A percentile compares a stretch with the other conserved stretches of the same genome.
These are phyloP conservation scores for Kondoa subrosea DNA, from an alignment of 768 basidiomycete species.

Conservation along the genomic window DNA sequence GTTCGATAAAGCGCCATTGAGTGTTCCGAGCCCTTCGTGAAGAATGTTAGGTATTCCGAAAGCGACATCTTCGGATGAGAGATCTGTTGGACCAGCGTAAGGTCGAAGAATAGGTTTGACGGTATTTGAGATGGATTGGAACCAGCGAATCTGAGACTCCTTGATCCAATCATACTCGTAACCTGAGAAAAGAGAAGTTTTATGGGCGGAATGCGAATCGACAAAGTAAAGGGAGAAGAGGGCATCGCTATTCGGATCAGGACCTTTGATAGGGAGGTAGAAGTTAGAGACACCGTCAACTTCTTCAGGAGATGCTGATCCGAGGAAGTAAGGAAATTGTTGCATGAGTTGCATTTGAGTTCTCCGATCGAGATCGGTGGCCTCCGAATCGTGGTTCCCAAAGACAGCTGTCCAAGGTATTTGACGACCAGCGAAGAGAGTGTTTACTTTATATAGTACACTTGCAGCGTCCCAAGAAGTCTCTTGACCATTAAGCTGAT, in stretches of 20 bases:
- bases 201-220: slow-evolving; percentile 23
- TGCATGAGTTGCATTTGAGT: slow-evolving; percentile 53
- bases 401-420: slow-evolving; percentile 87
- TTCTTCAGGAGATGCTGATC: slow-evolving; percentile 39
- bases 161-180: slow-evolving; percentile 25
- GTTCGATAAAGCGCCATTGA: no score
- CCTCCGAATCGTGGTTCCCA: slow-evolving; percentile 83
- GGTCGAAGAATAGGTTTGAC: slow-evolving; percentile 17
- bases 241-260: slow-evolving; percentile 9
- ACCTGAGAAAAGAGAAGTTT: slow-evolving; percentile 1
- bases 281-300: slow-evolving; percentile 88
- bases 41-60: slow-evolving; percentile 3
- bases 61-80: slow-evolving; percentile 9
- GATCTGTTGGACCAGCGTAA: slow-evolving; percentile 9
- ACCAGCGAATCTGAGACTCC: slow-evolving; percentile 27
- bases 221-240: slow-evolving; percentile 29
- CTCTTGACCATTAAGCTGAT: slow-evolving; percentile 81
- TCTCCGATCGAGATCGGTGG: slow-evolving; percentile 42
- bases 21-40: slow-evolving; percentile 5
- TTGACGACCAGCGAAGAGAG: slow-evolving; percentile 50
- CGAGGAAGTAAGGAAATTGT: slow-evolving; percentile 66
- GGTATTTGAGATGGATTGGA: slow-evolving; percentile 11
- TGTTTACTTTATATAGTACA: slow-evolving; percentile 74
- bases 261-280: slow-evolving; percentile 21
- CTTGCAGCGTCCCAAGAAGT: slow-evolving; percentile 78